Evolutionary conservation across 2,329 filamentous ascomycete species (phyloP).

Genomic region (Dothistroma pini): DNA sequence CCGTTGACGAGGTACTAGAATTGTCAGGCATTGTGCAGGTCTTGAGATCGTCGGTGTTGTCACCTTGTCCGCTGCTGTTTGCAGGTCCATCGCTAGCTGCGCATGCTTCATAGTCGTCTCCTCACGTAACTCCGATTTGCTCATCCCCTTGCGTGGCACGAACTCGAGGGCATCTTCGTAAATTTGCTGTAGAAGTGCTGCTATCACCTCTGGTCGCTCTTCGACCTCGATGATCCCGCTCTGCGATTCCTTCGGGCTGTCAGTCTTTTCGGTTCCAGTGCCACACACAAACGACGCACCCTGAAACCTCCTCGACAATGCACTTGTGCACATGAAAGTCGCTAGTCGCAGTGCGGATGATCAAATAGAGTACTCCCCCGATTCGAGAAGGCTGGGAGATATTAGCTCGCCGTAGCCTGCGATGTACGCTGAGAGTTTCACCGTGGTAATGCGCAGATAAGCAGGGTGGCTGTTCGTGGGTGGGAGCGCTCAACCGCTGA

Average conservation of each 20-base stretch:
- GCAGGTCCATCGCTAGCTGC: background rate
- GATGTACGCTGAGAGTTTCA: background rate
- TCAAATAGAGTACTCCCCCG: constrained; percentile 6
- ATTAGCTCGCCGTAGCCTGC: background rate
- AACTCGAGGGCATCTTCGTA: background rate
- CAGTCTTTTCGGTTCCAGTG: background rate
- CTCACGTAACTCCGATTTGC: background rate
- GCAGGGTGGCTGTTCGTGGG: background rate
- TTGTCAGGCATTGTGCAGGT: background rate
- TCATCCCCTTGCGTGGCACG: background rate
- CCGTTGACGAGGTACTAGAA: background rate
- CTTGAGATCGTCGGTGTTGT: background rate
- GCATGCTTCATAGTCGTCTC: background rate
- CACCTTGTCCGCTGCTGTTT: background rate
- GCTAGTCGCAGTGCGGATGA: background rate
- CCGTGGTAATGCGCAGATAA: background rate
- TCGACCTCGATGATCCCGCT: background rate
- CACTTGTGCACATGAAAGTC: constrained; percentile 10
- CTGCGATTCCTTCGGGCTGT: background rate
- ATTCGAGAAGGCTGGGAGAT: background rate
- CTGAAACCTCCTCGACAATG: background rate
- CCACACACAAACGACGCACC: background rate
- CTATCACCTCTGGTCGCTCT: background rate
- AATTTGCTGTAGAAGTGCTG: constrained; percentile 2
- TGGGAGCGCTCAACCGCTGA: no score